Conservation (phyloP, 805 yeast genomes). For the Lachancea mirantina region DNA sequence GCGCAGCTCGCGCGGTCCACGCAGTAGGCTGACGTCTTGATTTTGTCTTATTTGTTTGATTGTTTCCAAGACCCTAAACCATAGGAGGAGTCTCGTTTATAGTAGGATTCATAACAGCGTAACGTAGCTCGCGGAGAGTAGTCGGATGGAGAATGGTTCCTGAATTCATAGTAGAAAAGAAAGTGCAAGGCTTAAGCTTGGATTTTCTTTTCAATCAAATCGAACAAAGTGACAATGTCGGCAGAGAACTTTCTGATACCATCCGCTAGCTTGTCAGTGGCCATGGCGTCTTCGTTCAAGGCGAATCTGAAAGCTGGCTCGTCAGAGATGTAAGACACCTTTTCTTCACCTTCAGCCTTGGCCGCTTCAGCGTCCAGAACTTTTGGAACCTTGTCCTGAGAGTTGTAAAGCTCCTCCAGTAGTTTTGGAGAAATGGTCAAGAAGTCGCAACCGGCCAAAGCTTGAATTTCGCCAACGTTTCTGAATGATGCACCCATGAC, state of each 20-base stretch:
- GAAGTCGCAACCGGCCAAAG: conserved; percentile 94
- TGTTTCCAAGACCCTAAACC: no score
- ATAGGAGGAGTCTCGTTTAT: no score
- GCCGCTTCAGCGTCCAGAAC: conserved; percentile 67
- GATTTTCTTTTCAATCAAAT: conserved; percentile 55
- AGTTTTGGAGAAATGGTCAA: conserved; percentile 91
- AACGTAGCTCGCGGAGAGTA: no score
- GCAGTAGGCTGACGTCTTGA: no score
- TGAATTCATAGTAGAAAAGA: no score
- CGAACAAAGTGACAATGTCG: conserved; percentile 76
- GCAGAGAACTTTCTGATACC: conserved; percentile 97
- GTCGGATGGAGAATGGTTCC: no score
- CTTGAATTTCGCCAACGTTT: conserved; percentile 90
- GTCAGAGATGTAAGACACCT: conserved; percentile 75
- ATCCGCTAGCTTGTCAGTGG: conserved; percentile 93
- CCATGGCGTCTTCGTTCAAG: conserved; percentile 95
- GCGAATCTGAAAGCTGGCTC: conserved; percentile 86
- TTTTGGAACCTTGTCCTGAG: conserved; percentile 73
- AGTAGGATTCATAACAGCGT: no score
- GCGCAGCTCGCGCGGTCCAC: no score
- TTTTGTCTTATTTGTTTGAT: no score
- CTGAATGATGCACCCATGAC: conserved; percentile 99
- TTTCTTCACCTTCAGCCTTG: conserved; percentile 41
- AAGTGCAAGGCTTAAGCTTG: conserved; percentile 28
- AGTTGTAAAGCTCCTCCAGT: conserved; percentile 79